Percentiles rank a stretch among this genome's conserved stretches.
Conservation (phyloP, 1,284 basidiomycete species). For the Pseudomicrostroma phylloplanum region DNA sequence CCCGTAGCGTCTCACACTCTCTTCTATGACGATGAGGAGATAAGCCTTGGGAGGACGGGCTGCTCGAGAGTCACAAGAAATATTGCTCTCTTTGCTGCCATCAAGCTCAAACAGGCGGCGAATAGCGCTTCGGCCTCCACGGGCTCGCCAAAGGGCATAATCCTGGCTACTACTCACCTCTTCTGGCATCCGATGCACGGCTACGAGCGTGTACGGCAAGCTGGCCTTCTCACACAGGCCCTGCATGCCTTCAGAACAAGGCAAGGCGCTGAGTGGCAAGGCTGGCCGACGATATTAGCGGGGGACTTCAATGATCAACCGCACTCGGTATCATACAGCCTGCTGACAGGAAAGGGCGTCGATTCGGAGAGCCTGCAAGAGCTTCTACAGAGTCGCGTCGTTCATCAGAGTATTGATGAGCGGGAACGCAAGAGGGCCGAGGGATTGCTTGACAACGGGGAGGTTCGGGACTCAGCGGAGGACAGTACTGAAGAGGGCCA, state of each 20-base stretch:
- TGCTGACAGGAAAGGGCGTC: slow-evolving; percentile 61
- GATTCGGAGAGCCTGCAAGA: slow-evolving; percentile 57
- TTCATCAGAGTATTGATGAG: slow-evolving; percentile 70
- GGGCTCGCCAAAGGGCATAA: slow-evolving; percentile 54
- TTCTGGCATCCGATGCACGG: slow-evolving; percentile 80
- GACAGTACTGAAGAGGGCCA: slow-evolving; percentile 7
- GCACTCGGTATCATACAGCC: slow-evolving; percentile 73
- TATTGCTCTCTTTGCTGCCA: slow-evolving; percentile 36
- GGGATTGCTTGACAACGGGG: not conserved
- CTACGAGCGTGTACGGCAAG: slow-evolving; percentile 75
- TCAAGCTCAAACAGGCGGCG: slow-evolving; percentile 15
- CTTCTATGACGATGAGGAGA: slow-evolving; percentile 31
- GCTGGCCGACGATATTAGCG: slow-evolving; percentile 73
- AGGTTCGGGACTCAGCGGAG: not conserved
- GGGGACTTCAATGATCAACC: slow-evolving; percentile 94
- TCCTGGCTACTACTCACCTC: slow-evolving; percentile 76
- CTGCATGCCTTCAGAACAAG: slow-evolving; percentile 57
- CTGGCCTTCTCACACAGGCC: slow-evolving; percentile 61
- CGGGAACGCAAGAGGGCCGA: slow-evolving; percentile 55
- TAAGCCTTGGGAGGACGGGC: slow-evolving; percentile 19
- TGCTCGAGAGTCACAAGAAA: slow-evolving; percentile 34
- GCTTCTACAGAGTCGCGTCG: slow-evolving; percentile 65
- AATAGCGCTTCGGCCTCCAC: not conserved
- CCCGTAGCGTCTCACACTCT: slow-evolving; percentile 17
- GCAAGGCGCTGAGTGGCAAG: slow-evolving; percentile 52